Evolutionary conservation across 1,284 basidiomycete genomes (phyloP).

Genomic region (Trichosporon faecale): DNA sequence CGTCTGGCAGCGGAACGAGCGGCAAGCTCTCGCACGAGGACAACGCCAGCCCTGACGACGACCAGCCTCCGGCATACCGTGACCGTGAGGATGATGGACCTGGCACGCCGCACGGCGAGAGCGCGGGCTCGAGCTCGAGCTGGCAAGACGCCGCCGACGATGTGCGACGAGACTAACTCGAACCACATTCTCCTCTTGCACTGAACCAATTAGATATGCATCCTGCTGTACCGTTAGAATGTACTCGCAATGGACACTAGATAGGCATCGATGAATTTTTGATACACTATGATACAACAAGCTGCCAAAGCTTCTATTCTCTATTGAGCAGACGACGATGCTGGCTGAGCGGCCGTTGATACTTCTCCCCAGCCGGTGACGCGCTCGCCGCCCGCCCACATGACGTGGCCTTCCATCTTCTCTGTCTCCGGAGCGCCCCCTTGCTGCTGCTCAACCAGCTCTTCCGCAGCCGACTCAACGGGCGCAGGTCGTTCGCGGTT

Average conservation of each 20-base stretch:
- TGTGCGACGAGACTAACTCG: slow-evolving; percentile 18
- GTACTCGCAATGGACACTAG: slow-evolving; percentile 4
- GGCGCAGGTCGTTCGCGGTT: not conserved
- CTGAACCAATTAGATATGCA: not conserved
- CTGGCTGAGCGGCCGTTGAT: not conserved
- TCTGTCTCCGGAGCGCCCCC: not conserved
- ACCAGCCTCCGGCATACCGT: slow-evolving; percentile 26
- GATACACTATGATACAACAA: slow-evolving; percentile 3
- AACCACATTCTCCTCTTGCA: not conserved
- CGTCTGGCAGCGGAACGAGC: slow-evolving; percentile 12
- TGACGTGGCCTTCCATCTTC: slow-evolving; percentile 12
- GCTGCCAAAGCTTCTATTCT: not conserved
- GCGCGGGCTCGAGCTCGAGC: slow-evolving; percentile 29
- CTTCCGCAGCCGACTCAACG: not conserved
- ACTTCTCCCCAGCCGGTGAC: slow-evolving; percentile 20
- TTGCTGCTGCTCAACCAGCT: not conserved
- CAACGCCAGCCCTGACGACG: not conserved
- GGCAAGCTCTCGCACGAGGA: slow-evolving; percentile 16
- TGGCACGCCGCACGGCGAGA: slow-evolving; percentile 19
- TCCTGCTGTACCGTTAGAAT: slow-evolving; percentile 8
- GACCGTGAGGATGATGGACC: slow-evolving; percentile 34
- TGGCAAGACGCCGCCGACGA: slow-evolving; percentile 51
- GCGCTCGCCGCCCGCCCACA: slow-evolving; percentile 20
- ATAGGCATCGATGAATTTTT: slow-evolving; percentile 7
- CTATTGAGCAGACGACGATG: no score